phyloP scores from a whole-genome alignment of 805 yeast species.

The Candida peoriensis region DNA sequence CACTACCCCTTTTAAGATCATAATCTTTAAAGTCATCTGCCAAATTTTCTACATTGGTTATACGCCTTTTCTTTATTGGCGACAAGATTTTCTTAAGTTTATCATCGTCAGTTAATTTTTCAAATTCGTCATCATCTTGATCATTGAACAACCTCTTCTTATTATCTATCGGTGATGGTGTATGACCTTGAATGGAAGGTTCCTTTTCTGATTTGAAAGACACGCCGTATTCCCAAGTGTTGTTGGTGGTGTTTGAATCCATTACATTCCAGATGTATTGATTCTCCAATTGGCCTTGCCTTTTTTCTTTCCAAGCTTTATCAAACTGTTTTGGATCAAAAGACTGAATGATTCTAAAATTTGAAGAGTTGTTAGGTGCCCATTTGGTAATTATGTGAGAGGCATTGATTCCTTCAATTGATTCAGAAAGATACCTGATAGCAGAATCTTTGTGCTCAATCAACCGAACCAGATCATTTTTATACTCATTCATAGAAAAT shows the following conservation, averaged over 20 bases:
- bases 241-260: conserved; percentile 5
- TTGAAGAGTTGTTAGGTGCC: conserved; percentile 29
- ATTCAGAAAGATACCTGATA: conserved; percentile 25
- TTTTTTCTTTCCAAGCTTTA: conserved; percentile 15
- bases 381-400: conserved; percentile 24
- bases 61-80: conserved; percentile 9
- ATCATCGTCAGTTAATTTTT: neutral
- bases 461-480: conserved; percentile 13
- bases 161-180: too few relatives aligned
- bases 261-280: conserved; percentile 21
- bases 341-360: conserved; percentile 17
- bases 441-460: conserved; percentile 28
- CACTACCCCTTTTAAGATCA: conserved; percentile 9
- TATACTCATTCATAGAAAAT: conserved; percentile 17
- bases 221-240: conserved; percentile 14
- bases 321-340: conserved; percentile 16
- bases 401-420: conserved; percentile 20
- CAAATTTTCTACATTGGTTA: conserved; percentile 9
- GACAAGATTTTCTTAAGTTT: conserved; percentile 3
- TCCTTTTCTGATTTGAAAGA: conserved; percentile 8
- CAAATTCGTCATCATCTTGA: conserved; percentile 2
- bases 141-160: neutral
- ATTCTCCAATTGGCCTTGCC: conserved; percentile 6
- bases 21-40: conserved; percentile 15
- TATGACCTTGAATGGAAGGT: too few relatives aligned